Evolutionary conservation across 257 asterid genomes (phyloP).

Genomic region (Euphrasia confusa): DNA sequence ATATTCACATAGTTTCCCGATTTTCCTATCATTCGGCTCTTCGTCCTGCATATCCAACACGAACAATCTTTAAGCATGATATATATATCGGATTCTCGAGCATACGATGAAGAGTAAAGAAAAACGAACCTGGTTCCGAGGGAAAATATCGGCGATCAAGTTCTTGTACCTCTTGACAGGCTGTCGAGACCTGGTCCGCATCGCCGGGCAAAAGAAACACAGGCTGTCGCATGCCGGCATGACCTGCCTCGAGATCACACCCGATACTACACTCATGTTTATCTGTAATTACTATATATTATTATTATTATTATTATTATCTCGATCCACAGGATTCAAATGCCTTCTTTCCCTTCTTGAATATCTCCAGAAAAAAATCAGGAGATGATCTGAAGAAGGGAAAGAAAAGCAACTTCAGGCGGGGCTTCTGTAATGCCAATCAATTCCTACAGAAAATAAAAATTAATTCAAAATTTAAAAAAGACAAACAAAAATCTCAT

Average conservation of each 20-base stretch:
- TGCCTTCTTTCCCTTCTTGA: constrained; percentile 70
- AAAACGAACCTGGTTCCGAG: constrained; percentile 64
- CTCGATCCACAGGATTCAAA: constrained; percentile 11
- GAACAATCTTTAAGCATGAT: too few species aligned
- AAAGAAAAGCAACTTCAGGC: constrained; percentile 51
- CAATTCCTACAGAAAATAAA: constrained; percentile 36
- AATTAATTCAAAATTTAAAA: neutral
- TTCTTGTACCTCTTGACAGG: constrained; percentile 99
- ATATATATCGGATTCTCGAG: too few species aligned
- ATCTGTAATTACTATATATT: neutral
- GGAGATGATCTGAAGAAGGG: constrained; percentile 39
- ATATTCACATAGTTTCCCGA: constrained; percentile 90
- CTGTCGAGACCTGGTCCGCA: constrained; percentile 94
- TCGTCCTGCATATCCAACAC: constrained; percentile 50
- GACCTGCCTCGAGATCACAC: constrained; percentile 84
- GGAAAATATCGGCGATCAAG: constrained; percentile 83
- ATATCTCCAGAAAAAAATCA: constrained; percentile 17
- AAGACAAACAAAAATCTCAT: too few species aligned
- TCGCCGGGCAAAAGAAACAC: constrained; percentile 86
- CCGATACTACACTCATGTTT: constrained; percentile 72
- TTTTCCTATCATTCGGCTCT: constrained; percentile 86
- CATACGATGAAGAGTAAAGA: constrained; percentile 3
- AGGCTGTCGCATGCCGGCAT: constrained; percentile 91
- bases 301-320: neutral
- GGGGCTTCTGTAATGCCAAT: constrained; percentile 38